Conservation (phyloP, 2,329 filamentous ascomycete genomes). For the Pyrenophora tritici-repentis region DNA sequence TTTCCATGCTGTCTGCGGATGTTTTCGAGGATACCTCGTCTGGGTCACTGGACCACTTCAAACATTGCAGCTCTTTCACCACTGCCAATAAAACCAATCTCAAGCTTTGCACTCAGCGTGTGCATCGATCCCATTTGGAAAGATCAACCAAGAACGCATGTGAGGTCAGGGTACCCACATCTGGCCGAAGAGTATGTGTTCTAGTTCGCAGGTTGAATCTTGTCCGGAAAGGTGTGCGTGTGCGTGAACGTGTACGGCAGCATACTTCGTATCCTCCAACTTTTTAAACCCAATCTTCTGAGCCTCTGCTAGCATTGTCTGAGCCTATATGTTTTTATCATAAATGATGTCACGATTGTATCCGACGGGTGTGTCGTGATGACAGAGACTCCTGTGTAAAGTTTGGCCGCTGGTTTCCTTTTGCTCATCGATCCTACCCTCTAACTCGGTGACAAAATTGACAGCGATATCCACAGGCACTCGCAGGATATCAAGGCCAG, state of each 20-base stretch:
- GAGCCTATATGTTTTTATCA: conserved; percentile 8
- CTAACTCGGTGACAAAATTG: conserved; percentile 2
- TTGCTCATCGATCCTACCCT: conserved; percentile 11
- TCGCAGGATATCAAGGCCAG: conserved; percentile 17
- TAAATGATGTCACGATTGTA: conserved; percentile 7
- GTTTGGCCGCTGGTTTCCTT: conserved; percentile 4
- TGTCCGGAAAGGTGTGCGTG: conserved; percentile 13
- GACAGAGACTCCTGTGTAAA: conserved; percentile 15
- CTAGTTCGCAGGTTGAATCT: conserved; percentile 5
- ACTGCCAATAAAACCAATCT: conserved; percentile 6
- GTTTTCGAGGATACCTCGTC: too few species aligned
- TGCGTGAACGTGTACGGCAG: conserved; percentile 13
- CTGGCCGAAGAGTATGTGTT: conserved; percentile 3
- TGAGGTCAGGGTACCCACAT: conserved; percentile 5
- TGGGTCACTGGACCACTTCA: too few species aligned
- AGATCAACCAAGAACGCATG: neutral
- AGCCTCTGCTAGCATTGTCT: conserved; percentile 13
- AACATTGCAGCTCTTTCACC: conserved; percentile 8
- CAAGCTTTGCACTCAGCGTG: conserved; percentile 9
- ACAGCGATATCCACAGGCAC: conserved; percentile 6
- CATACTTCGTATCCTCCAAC: conserved; percentile 10
- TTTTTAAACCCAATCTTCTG: conserved; percentile 10
- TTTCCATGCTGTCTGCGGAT: too few species aligned
- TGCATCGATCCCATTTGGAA: conserved; percentile 6
- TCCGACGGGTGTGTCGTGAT: conserved; percentile 7